Conservation (phyloP, 192 early-diverging fungal species). For the Podila epicladia region DNA sequence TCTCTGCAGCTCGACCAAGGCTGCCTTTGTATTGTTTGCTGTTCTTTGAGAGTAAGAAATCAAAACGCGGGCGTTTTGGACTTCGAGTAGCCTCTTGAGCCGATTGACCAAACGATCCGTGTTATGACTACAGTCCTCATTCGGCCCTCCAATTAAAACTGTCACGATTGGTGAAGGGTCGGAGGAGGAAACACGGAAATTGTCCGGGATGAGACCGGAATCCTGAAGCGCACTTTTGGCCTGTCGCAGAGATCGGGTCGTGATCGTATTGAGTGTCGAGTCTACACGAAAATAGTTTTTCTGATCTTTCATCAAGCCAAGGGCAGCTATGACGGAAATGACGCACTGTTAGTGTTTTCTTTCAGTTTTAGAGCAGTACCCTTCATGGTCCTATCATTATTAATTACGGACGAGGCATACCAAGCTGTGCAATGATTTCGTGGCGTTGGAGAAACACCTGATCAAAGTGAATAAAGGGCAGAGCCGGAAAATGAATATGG, state of each 20-base stretch:
- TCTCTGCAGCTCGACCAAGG: constrained; percentile 1
- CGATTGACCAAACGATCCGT: constrained; percentile 39
- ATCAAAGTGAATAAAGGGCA: constrained; percentile 49
- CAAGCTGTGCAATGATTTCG: constrained; percentile 40
- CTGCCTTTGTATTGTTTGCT: constrained; percentile 19
- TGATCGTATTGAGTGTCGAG: constrained; percentile 42
- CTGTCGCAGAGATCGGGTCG: constrained; percentile 11
- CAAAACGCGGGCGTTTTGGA: constrained; percentile 27
- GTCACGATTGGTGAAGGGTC: constrained; percentile 7
- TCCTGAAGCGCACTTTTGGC: constrained; percentile 6
- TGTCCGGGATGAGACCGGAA: constrained; percentile 17
- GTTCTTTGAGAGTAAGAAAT: constrained; percentile 38
- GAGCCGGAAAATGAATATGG: constrained; percentile 40
- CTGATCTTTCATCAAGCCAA: constrained; percentile 51
- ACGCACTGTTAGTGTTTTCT: background rate
- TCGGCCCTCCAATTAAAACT: constrained; percentile 39
- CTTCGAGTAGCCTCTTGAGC: constrained; percentile 21
- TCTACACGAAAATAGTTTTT: constrained; percentile 43
- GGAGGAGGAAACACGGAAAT: constrained; percentile 2
- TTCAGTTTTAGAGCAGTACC: background rate
- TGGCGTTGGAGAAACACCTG: constrained; percentile 42
- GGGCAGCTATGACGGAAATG: constrained; percentile 6
- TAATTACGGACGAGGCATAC: constrained; percentile 7
- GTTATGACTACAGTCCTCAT: constrained; percentile 42
- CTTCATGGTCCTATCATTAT: background rate